Evolutionary conservation across 108 stramenopile genomes (phyloP), one percentile per base, ranked within the genome.

Genomic region (Mayamaea pseudoterrestris): DNA sequence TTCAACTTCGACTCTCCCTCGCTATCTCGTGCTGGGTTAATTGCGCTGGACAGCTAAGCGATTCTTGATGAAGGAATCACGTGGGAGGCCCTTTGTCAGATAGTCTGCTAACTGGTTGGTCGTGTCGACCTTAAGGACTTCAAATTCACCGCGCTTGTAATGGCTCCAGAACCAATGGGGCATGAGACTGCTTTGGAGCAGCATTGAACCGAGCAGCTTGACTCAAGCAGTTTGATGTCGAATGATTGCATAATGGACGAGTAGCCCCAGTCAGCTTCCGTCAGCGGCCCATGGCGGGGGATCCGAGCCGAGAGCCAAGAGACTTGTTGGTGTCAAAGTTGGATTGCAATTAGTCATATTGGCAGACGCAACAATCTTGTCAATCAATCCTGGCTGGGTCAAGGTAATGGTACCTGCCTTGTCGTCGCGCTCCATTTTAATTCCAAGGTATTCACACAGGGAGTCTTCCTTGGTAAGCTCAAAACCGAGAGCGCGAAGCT

Each of bases 351-450:
- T 49, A 22, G 56, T 47, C 44, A 74, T 41, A 2, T 74, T 74
- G 20, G 71, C 63, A 12, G 68, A 57, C 0, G 34, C 35, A 17
- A 83, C 41, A 35, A 83, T 68, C 2, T 58, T 52, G 29, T 60
- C 52, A 22, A 56, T 71, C 11, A 73, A 56, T 2, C 76, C 76
- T 14, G 53, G 31, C 47, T 78, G 76, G 8, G 61, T 58, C 41
- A 62, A 5, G 6, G 27, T 24, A 21, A 61, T 34, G n/a, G n/a
- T n/a, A n/a, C n/a, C n/a, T n/a, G n/a, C n/a, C n/a, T n/a, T n/a
- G n/a, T n/a, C n/a, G n/a, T n/a, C n/a, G n/a, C n/a, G 9, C n/a
- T 34, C 46, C 2, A 29, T n/a, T 27, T 57, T 47, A 32, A 61
- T 53, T 4, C 60, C 60, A 23, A 61, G 60, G 23, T 45, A 61